These are phyloP conservation scores for Macrocystidia cucumis DNA, from an alignment of 1,284 basidiomycete species.

Conservation along the genomic window DNA sequence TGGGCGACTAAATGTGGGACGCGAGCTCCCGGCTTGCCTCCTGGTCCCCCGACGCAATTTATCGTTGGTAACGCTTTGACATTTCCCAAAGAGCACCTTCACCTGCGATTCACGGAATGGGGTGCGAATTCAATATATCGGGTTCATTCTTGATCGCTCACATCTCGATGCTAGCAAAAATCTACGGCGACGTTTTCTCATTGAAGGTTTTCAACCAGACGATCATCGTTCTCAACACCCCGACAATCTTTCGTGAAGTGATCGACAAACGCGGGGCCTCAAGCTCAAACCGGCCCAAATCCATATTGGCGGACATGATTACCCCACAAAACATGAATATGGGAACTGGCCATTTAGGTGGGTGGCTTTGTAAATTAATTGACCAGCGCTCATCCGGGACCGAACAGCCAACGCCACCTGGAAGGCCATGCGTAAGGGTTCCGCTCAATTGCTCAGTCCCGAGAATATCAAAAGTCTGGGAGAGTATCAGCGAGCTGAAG, in stretches of 20 bases:
- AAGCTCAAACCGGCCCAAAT: constrained; percentile 16
- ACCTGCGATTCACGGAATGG: constrained; percentile 9
- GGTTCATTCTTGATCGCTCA: background rate
- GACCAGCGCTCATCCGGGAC: background rate
- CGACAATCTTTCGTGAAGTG: constrained; percentile 14
- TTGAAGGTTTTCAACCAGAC: constrained; percentile 13
- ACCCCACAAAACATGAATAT: constrained; percentile 13
- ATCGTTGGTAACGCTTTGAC: constrained; percentile 20
- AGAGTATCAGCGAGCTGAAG: constrained; percentile 20
- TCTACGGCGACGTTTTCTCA: constrained; percentile 16
- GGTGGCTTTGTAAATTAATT: constrained; percentile 2
- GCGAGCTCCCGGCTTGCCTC: constrained; percentile 12
- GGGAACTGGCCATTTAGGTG: constrained; percentile 12
- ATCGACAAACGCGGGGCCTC: constrained; percentile 17
- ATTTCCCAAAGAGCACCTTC: constrained; percentile 15
- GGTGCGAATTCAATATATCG: background rate
- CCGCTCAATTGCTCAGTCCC: constrained; percentile 19
- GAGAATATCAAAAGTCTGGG: constrained; percentile 16
- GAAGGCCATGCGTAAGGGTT: constrained; percentile 21
- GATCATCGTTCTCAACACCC: constrained; percentile 15
- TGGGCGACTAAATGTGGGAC: background rate
- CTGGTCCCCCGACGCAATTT: constrained; percentile 22
- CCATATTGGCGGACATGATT: constrained; percentile 14
- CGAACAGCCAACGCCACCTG: constrained; percentile 16
- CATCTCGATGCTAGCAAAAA: constrained; percentile 10